Evolutionary conservation across 345 rosid genomes (phyloP), one percentile per base, ranked within the genome.

Genomic region (Geranium rotundifolium): DNA sequence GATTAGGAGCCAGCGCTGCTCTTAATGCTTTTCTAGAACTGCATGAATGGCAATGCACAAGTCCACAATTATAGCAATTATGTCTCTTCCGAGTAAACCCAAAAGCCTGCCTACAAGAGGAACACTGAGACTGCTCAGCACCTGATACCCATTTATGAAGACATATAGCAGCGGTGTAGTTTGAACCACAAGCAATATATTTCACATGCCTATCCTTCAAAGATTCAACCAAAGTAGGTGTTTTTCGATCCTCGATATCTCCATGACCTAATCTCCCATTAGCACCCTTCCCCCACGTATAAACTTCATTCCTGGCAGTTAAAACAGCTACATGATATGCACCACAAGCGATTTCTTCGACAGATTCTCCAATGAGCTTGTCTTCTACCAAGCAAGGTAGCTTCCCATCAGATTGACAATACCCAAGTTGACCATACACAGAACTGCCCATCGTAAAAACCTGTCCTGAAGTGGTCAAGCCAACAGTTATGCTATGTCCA

Each of bases 281-380:
- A 49, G 98, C 97, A 69, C 98, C 97, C 70, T 85, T 92, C 0
- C 98, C 98, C 98, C 97, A 92, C 13, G 95, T 85, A 74, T 83
- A 92, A 27, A 89, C 90, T 74, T 89, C 95, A 58, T 87, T 89
- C 70, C 79, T 78, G 27, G 95, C 77, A n/a, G 95, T 89, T 68
- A 92, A 72, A 65, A 81, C 91, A 1, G 87, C 84, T 15, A 87
- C 89, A 63, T 89, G 98, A 79, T 92, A 92, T 23, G 91, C 79
- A 75, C 98, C 97, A 17, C 95, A 85, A 29, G 96, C 79, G 73
- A 92, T 84, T 77, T 91, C 95, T 75, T 89, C 95, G 66, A 89
- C 91, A 64, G 69, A 71, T 54, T 89, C 95, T 56, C 85, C 83
- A 34, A 61, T 49, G 63, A 92, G 80, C 69, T 76, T 84, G 61